phyloP scores from a whole-genome alignment of 305 asterid genomes.

The Solanum hybrid region DNA sequence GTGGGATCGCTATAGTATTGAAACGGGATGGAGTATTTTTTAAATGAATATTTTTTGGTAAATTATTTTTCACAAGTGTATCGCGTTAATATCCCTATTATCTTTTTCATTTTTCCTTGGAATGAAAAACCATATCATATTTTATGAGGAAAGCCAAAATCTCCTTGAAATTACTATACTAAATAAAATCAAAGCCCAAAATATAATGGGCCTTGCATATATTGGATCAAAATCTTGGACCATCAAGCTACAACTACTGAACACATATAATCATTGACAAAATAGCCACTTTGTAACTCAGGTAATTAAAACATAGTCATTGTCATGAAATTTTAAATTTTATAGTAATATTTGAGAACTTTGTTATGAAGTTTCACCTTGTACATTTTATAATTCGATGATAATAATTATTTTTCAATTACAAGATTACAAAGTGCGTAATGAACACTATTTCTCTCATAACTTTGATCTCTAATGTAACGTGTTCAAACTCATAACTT shows the following conservation, averaged over 20 bases:
- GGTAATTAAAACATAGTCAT: background rate
- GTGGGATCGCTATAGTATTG: background rate
- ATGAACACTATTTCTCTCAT: background rate
- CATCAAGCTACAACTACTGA: background rate
- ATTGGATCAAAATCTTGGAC: background rate
- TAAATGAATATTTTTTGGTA: background rate
- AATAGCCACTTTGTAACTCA: background rate
- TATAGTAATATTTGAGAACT: background rate
- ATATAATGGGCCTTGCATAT: background rate
- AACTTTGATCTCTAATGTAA: background rate
- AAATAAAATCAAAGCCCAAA: background rate
- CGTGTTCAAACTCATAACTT: background rate
- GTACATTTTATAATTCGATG: background rate
- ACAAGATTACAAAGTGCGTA: background rate
- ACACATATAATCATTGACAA: background rate
- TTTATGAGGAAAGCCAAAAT: background rate
- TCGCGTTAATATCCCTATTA: background rate
- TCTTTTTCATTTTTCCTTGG: no score
- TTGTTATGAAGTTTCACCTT: background rate
- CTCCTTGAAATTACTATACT: background rate
- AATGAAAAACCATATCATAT: background rate
- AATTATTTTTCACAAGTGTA: background rate
- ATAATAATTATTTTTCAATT: background rate
- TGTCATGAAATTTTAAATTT: background rate
- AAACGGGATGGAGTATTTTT: background rate